Evolutionary conservation across 148 eudicot genomes (phyloP), one percentile per base, ranked within the genome.

Genomic region (Rhododendron molle): DNA sequence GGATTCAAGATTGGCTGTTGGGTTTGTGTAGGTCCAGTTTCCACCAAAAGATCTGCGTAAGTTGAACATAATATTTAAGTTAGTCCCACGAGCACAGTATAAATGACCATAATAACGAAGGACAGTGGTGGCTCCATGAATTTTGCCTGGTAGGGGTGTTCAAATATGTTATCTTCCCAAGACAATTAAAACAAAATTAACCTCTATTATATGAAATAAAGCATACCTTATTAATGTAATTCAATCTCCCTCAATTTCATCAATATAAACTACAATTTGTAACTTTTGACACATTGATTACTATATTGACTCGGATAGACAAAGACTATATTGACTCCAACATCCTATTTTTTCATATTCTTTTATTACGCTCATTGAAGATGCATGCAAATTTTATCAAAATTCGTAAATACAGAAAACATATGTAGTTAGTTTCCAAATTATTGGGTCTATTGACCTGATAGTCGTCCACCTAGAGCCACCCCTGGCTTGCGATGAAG

Each of bases 11-110:
- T 74, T 47, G 92, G 95, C 78, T 78, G 89, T 82, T 93, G 98
- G 18, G 96, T 92, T 89, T 95, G 97, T 71, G 98, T 95, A 84
- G 92, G 91, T 88, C 91, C 97, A 40, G 99, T 94, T 91, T 97
- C 96, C 36, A 95, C 91, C 88, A 94, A 47, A 12, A 92, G 84
- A 52, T 94, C 98, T 95, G 97, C 85, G 83, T 80, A 85, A 84
- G 34, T 54, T 81, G 79, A 60, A 56, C 16, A 26, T 58, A 34
- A 23, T 23, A 58, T 28, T 76, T 58, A 47, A 82, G 83, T 67
- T 60, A n/a, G 20, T 76, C 50, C 79, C 40, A 12, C 5, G 1
- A 76, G 65, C 56, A 49, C 40, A 12, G 1, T 18, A 71, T 30
- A 26, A 62, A 21, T 62, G 13, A 52, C 26, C 72, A 5, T 0